phyloP scores from a whole-genome alignment of 371 early-diverging fungal genomes.

The Lichtheimia corymbifera region DNA sequence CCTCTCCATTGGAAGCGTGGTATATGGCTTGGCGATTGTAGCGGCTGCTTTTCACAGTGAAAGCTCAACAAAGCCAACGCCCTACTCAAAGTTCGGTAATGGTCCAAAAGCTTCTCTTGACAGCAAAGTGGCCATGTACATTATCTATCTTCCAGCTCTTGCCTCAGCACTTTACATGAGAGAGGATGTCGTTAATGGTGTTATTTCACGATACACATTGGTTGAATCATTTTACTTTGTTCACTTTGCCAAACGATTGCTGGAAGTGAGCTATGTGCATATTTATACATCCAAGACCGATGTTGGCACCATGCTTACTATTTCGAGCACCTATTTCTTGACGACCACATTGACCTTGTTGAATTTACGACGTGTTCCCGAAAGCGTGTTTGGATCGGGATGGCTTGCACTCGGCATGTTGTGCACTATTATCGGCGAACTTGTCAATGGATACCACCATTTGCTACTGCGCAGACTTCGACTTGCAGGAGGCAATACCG shows the following conservation, averaged over 20 bases:
- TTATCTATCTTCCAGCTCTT: slow-evolving; percentile 24
- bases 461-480: slow-evolving; percentile 25
- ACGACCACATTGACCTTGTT: slow-evolving; percentile 12
- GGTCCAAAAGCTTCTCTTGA: slow-evolving; percentile 17
- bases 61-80: slow-evolving; percentile 10
- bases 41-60: slow-evolving; percentile 12
- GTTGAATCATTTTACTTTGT: slow-evolving; percentile 13
- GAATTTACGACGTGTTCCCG: slow-evolving; percentile 11
- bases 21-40: slow-evolving; percentile 12
- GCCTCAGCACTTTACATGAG: slow-evolving; percentile 10
- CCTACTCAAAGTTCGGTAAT: slow-evolving; percentile 33
- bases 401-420: slow-evolving; percentile 11
- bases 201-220: slow-evolving; percentile 12
- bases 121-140: slow-evolving; percentile 21
- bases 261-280: slow-evolving; percentile 38
- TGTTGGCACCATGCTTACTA: slow-evolving; percentile 17
- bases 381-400: not conserved
- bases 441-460: slow-evolving; percentile 36
- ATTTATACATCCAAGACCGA: slow-evolving; percentile 29
- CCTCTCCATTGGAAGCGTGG: slow-evolving; percentile 6
- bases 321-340: slow-evolving; percentile 22
- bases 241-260: slow-evolving; percentile 27
- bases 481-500: too few relatives aligned
- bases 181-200: not conserved
- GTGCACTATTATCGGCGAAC: slow-evolving; percentile 32